A percentile compares a stretch with the other conserved stretches of the same genome.
Conservation (phyloP, 2,329 filamentous ascomycete genomes). For the Dothideomycetes sp. region DNA sequence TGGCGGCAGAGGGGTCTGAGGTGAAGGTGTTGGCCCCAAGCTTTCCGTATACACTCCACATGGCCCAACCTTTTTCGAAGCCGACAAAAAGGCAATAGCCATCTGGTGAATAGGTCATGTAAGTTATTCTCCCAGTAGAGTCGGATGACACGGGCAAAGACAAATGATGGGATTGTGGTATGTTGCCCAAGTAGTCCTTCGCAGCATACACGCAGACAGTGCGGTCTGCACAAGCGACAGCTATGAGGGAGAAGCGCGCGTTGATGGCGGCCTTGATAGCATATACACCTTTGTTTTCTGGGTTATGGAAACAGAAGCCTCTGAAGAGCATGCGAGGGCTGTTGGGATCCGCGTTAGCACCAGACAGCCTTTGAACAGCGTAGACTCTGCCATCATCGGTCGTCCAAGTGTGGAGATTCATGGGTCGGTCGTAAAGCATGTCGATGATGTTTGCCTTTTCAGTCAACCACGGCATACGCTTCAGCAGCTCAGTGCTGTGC, state of each 20-base stretch:
- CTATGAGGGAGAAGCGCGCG: constrained; percentile 86
- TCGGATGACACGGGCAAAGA: constrained; percentile 54
- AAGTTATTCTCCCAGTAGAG: constrained; percentile 60
- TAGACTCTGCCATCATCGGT: constrained; percentile 80
- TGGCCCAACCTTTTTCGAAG: constrained; percentile 86
- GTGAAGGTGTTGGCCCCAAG: constrained; percentile 74
- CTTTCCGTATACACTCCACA: constrained; percentile 96
- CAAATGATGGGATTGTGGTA: constrained; percentile 74
- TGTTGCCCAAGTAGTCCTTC: constrained; percentile 85
- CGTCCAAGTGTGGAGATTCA: constrained; percentile 92
- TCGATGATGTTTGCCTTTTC: constrained; percentile 67
- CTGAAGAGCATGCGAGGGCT: constrained; percentile 62
- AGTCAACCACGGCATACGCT: constrained; percentile 73
- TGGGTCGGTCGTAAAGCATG: constrained; percentile 89
- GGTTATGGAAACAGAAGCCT: constrained; percentile 81
- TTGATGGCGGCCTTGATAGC: constrained; percentile 77
- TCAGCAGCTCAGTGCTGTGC: constrained; percentile 82
- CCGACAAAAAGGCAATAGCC: constrained; percentile 93
- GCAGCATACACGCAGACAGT: constrained; percentile 82
- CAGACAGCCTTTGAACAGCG: constrained; percentile 64
- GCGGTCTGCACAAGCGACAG: constrained; percentile 71
- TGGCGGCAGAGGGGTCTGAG: constrained; percentile 52
- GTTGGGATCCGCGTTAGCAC: constrained; percentile 25
- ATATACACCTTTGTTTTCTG: constrained; percentile 45
- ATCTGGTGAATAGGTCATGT: constrained; percentile 80